phyloP scores from a whole-genome alignment of 2,329 filamentous ascomycete species.

The Chaetomium olivaceum region DNA sequence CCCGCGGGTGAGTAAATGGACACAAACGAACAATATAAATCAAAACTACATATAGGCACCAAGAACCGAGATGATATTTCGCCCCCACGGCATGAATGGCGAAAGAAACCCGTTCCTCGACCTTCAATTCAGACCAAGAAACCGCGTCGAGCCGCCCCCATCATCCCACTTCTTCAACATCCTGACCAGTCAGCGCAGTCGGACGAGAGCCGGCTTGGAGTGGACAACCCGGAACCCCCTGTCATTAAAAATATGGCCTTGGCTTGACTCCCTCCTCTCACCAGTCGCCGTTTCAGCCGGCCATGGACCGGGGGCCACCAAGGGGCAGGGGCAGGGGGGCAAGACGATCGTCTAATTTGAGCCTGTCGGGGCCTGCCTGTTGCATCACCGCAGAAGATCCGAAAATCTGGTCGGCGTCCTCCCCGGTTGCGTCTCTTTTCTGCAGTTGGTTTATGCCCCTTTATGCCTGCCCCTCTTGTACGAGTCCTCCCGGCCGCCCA shows the following conservation, averaged over 20 bases:
- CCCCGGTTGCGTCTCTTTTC: background rate
- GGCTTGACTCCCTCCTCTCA: slow-evolving; percentile 24
- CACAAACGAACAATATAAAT: background rate
- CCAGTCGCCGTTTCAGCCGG: slow-evolving; percentile 35
- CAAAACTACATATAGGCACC: background rate
- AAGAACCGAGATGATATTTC: slow-evolving; percentile 3
- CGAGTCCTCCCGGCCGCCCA: slow-evolving; percentile 7
- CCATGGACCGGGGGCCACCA: slow-evolving; percentile 19
- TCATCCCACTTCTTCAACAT: slow-evolving; percentile 6
- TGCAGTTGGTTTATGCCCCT: background rate
- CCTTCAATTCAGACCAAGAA: background rate
- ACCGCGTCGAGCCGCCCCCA: background rate
- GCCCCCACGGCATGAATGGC: slow-evolving; percentile 8
- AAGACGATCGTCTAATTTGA: slow-evolving; percentile 33
- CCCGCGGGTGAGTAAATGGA: background rate
- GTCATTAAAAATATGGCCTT: slow-evolving; percentile 30
- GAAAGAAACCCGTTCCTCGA: background rate
- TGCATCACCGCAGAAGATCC: slow-evolving; percentile 21
- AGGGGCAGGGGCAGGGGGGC: slow-evolving; percentile 20
- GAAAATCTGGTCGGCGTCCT: slow-evolving; percentile 14
- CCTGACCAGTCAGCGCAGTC: slow-evolving; percentile 3
- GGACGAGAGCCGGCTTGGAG: slow-evolving; percentile 8
- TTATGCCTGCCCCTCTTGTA: slow-evolving; percentile 1
- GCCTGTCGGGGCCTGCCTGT: slow-evolving; percentile 26
- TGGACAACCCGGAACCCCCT: slow-evolving; percentile 14